Conservation (phyloP, 371 early-diverging fungal genomes). For the Parasitella parasitica region DNA sequence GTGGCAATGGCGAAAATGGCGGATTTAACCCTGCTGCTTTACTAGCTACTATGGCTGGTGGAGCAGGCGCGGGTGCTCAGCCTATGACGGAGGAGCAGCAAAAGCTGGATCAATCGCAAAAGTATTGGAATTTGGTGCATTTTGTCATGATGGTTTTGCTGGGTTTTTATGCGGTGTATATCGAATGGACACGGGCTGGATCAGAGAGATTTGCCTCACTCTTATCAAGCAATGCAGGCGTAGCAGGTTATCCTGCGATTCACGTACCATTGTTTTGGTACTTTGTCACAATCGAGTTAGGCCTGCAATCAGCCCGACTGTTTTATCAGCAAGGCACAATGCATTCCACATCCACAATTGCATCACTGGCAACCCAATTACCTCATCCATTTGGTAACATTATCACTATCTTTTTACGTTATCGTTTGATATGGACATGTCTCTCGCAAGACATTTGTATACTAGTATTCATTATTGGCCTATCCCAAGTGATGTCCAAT, state of each 20-base stretch:
- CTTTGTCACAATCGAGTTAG: slow-evolving; percentile 55
- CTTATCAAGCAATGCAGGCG: slow-evolving; percentile 2
- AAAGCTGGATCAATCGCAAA: neutral
- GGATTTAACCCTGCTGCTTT: slow-evolving; percentile 20
- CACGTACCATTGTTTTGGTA: slow-evolving; percentile 65
- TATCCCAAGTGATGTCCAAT: slow-evolving; percentile 35
- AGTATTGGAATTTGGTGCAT: slow-evolving; percentile 58
- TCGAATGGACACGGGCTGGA: slow-evolving; percentile 42
- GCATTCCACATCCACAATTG: slow-evolving; percentile 44
- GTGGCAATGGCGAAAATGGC: neutral
- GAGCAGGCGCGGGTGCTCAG: neutral
- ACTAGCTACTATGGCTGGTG: neutral
- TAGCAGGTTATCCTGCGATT: slow-evolving; percentile 17
- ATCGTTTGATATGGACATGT: slow-evolving; percentile 57
- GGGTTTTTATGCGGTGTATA: slow-evolving; percentile 50
- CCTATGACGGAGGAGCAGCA: slow-evolving; percentile 12
- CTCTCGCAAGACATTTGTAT: slow-evolving; percentile 56
- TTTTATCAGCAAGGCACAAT: slow-evolving; percentile 51
- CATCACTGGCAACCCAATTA: slow-evolving; percentile 45
- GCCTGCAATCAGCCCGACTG: slow-evolving; percentile 56
- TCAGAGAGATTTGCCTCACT: slow-evolving; percentile 42
- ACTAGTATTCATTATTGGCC: slow-evolving; percentile 57
- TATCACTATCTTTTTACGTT: slow-evolving; percentile 54
- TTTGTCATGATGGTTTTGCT: slow-evolving; percentile 46
- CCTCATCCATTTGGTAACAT: slow-evolving; percentile 55